Evolutionary conservation across 2,329 filamentous ascomycete species (phyloP), one percentile per base, ranked within the genome.

Genomic region (Talaromyces sp.): DNA sequence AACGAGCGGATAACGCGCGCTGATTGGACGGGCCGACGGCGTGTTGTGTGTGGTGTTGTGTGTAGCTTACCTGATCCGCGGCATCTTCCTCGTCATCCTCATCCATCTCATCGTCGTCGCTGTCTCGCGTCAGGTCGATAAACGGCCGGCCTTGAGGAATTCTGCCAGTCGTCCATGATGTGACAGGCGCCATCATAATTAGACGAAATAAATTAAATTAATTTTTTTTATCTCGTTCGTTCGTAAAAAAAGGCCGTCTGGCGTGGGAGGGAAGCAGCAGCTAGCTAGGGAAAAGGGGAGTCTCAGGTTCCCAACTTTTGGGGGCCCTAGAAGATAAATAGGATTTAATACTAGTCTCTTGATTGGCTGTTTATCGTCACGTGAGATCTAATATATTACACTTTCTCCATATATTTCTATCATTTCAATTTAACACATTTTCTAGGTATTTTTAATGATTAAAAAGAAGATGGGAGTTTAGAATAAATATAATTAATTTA

Each of bases 51-150:
- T 43, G n/a, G 40, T 53, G 15, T 15, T 34, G 25, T 31, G 22
- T 43, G n/a, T 31, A 47, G 40, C 64, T 65, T 56, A 65, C 58
- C 51, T 65, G 36, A n/a, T 38, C 51, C 49, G 36, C 38, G 19
- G 34, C 19, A 13, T 65, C 59, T 27, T 54, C 17, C 34, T 54
- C 25, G 13, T 56, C 61, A 15, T 56, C 34, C 29, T 45, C 61
- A 8, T 56, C 47, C 29, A 25, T 34, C 34, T 56, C 38, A 2
- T 63, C 38, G 4, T 63, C 61, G 7, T 58, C 61, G 27, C 38
- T 29, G 34, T 63, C 61, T 22, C 17, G 47, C 19, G 61, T 63
- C 4, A 63, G 15, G 10, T 63, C 61, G 15, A 63, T 31, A 19
- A 56, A 34, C 8, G 17, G 1, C 7, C 17, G 17, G n/a, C 13